Evolutionary conservation across 1,139 yeast genomes (phyloP).

Genomic region (Magnusiomyces tetraspermus): DNA sequence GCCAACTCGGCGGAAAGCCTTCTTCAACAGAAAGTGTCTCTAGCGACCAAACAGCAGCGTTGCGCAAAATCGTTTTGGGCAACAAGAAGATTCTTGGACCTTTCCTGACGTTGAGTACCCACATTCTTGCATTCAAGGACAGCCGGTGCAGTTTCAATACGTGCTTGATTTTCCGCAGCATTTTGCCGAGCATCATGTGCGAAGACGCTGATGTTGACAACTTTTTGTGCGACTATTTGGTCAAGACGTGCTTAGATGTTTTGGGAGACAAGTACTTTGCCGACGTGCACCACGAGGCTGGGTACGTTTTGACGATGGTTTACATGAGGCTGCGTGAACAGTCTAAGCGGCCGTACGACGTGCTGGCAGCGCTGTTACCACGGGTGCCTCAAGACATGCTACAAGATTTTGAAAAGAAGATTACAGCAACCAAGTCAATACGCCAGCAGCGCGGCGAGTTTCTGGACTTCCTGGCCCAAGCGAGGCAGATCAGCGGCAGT

Average conservation of each 20-base stretch:
- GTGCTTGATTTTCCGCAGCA: constrained; percentile 64
- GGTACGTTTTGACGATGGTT: constrained; percentile 70
- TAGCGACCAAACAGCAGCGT: constrained; percentile 31
- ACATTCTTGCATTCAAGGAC: constrained; percentile 73
- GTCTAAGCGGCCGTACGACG: constrained; percentile 36
- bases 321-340: constrained; percentile 65
- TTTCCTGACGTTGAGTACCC: constrained; percentile 63
- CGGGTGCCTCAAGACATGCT: constrained; percentile 33
- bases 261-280: constrained; percentile 67
- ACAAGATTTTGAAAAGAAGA: constrained; percentile 47
- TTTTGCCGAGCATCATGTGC: constrained; percentile 55
- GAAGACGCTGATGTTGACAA: constrained; percentile 72
- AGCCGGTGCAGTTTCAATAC: constrained; percentile 90
- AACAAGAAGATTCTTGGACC: constrained; percentile 68
- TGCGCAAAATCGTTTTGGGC: constrained; percentile 55
- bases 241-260: constrained; percentile 48
- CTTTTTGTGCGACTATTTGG: constrained; percentile 48
- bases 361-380: constrained; percentile 34
- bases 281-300: constrained; percentile 87
- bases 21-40: constrained; percentile 17
- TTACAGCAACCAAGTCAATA: constrained; percentile 54
- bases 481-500: constrained; percentile 14
- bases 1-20: constrained; percentile 40
- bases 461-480: constrained; percentile 48
- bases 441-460: constrained; percentile 69